A percentile compares a stretch with the other conserved stretches of the same genome.
phyloP scores from a whole-genome alignment of 495 filamentous ascomycete species.

The Pyronema domesticum region DNA sequence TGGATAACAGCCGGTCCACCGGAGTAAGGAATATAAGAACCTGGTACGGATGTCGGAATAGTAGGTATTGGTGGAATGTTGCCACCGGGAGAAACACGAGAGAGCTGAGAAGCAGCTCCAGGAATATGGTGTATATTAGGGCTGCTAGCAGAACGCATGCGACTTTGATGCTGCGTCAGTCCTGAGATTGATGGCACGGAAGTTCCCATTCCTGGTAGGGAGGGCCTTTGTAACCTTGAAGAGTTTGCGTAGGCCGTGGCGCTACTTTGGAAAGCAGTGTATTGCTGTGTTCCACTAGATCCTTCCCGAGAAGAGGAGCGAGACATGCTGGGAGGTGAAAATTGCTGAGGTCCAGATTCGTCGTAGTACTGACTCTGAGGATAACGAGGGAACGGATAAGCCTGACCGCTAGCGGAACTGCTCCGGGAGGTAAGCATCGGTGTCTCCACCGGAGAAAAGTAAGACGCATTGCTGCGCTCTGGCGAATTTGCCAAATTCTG shows the following conservation, averaged over 20 bases:
- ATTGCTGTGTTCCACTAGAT: neutral
- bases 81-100: conserved; percentile 19
- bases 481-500: conserved; percentile 29
- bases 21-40: conserved; percentile 21
- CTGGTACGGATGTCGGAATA: conserved; percentile 39
- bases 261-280: neutral
- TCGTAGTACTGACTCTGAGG: conserved; percentile 45
- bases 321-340: conserved; percentile 67
- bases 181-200: conserved; percentile 30
- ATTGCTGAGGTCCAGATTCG: conserved; percentile 49
- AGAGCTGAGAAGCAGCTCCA: conserved; percentile 14
- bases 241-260: conserved; percentile 25
- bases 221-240: conserved; percentile 58
- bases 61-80: conserved; percentile 47
- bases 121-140: conserved; percentile 35
- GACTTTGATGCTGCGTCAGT: conserved; percentile 32
- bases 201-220: conserved; percentile 56
- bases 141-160: conserved; percentile 44
- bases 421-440: conserved; percentile 63
- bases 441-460: conserved; percentile 84
- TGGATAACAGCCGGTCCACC: conserved; percentile 36
- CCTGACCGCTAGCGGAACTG: conserved; percentile 48
- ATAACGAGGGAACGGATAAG: conserved; percentile 65
- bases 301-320: conserved; percentile 62
- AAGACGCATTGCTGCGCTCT: conserved; percentile 43